Evolutionary conservation across 345 rosid species (phyloP).

Genomic region (Capsella bursapastoris): DNA sequence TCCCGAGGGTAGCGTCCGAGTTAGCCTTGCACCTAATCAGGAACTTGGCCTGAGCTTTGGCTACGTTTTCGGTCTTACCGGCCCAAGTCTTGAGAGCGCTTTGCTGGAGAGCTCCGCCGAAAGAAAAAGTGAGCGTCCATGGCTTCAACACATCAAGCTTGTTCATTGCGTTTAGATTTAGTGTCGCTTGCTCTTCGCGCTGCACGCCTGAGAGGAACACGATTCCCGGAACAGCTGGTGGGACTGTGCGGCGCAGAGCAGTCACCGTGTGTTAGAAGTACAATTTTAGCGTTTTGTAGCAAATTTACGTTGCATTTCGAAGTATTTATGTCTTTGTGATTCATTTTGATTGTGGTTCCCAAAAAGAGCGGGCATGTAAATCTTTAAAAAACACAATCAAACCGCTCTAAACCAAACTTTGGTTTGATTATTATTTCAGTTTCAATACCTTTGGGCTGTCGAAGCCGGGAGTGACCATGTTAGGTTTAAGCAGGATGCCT

Average conservation of each 20-base stretch:
- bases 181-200: constrained; percentile 85
- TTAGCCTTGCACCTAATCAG: constrained; percentile 78
- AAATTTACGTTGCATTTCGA: neutral
- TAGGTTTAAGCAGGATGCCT: constrained; percentile 94
- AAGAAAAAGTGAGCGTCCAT: constrained; percentile 95
- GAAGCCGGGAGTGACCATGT: constrained; percentile 97
- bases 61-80: constrained; percentile 80
- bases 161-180: constrained; percentile 88
- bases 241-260: constrained; percentile 83
- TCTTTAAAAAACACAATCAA: neutral
- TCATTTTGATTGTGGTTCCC: constrained; percentile 9
- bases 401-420: neutral
- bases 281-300: neutral
- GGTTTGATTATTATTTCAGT: neutral
- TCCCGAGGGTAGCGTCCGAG: constrained; percentile 85
- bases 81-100: constrained; percentile 94
- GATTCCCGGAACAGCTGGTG: constrained; percentile 86
- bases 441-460: constrained; percentile 74
- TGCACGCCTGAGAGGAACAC: constrained; percentile 92
- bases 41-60: constrained; percentile 77
- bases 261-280: constrained; percentile 53
- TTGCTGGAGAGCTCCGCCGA: constrained; percentile 92
- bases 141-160: constrained; percentile 77
- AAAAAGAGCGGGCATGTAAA: neutral
- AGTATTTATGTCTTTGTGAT: neutral